These are phyloP conservation scores for Termitomyces sp. DNA, from an alignment of 768 basidiomycete species.

Conservation along the genomic window DNA sequence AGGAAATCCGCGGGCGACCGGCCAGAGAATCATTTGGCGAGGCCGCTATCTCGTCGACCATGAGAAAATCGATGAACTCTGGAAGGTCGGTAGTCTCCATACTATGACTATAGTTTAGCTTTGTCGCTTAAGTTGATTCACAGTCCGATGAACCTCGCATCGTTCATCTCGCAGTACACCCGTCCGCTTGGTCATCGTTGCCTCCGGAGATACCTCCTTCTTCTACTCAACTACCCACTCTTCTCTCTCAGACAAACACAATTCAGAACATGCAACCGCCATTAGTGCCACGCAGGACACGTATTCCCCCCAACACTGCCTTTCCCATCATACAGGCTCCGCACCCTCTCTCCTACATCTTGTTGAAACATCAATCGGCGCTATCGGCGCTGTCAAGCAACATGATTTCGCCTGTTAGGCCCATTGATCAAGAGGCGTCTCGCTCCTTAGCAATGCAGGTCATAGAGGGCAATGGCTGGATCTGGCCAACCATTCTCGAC, in stretches of 20 bases:
- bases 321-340: slow-evolving; percentile 1
- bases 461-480: slow-evolving; percentile 39
- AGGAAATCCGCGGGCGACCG: slow-evolving; percentile 64
- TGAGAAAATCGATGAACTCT: slow-evolving; percentile 63
- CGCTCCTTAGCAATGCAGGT: slow-evolving; percentile 28
- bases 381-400: slow-evolving; percentile 30
- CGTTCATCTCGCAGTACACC: slow-evolving; percentile 77
- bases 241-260: slow-evolving; percentile 1
- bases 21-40: slow-evolving; percentile 75
- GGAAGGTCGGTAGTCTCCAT: slow-evolving; percentile 51
- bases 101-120: slow-evolving; percentile 8
- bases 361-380: slow-evolving; percentile 41
- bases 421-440: slow-evolving; percentile 9
- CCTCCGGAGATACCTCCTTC: slow-evolving; percentile 39
- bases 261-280: slow-evolving; percentile 8
- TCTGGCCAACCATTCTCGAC: slow-evolving; percentile 50
- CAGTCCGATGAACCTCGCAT: slow-evolving; percentile 60
- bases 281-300: background rate
- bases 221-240: slow-evolving; percentile 9
- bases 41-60: slow-evolving; percentile 64
- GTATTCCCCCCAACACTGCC: background rate
- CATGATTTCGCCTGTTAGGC: background rate
- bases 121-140: slow-evolving; percentile 10
- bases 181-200: slow-evolving; percentile 64
- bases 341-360: slow-evolving; percentile 32